Evolutionary conservation across 805 yeast genomes (phyloP), one percentile per base, ranked within the genome.

Genomic region (Saturnispora hagleri): DNA sequence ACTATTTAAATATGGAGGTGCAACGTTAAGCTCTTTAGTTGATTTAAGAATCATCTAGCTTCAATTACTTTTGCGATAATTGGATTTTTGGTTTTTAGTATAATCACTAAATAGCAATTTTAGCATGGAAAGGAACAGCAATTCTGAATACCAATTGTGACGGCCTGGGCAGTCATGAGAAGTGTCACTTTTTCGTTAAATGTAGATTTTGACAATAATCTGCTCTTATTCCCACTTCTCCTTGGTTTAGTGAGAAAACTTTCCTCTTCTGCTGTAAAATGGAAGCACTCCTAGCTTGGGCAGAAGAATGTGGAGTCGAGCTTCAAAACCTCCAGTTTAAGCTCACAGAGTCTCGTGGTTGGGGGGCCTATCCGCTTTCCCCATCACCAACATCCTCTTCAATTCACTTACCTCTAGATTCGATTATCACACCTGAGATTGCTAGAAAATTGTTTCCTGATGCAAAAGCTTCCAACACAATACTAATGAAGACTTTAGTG

Each of bases 321-420:
- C 18, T 33, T 7, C 17, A 22, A 5, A 49, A 49, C 41, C 41
- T 51, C 4, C 20, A 34, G 28, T 46, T 47, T 51, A 55, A 61
- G 22, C 38, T 57, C 4, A 62, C 70, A 1, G 55, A 56, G 6
- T 63, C 55, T 3, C 53, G 62, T 2, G 81, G 81, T 4, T 58
- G 71, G 13, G 62, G 66, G 2, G 68, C 67, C 6, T 52, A 57
- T 45, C 18, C 27, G 41, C 5, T 31, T 10, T 31, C 34, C 34
- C 9, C 34, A 15, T 8, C 40, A 26, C 13, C 31, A n/a, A 17
- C 50, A 38, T 44, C 46, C 13, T 34, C 53, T 22, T 18, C 41
- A 6, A 53, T 58, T 27, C 45, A 48, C 31, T 50, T 63, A 6
- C 68, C 69, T 3, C 38, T 48, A 7, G 38, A 51, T 13, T 20